These are phyloP conservation scores for Claviceps arundinis DNA, from an alignment of 2,329 filamentous ascomycete genomes.

Conservation along the genomic window DNA sequence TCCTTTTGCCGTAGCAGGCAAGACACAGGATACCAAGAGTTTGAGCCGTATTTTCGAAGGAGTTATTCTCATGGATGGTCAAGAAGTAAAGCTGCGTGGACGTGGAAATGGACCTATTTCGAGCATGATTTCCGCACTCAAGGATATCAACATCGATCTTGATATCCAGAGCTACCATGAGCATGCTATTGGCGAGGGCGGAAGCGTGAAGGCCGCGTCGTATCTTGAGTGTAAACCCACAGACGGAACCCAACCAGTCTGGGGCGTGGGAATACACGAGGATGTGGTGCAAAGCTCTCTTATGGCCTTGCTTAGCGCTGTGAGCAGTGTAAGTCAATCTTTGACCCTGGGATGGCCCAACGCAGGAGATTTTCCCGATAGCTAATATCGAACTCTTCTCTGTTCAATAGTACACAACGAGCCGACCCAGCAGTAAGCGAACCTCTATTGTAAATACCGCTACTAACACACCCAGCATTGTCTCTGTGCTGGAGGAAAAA, in stretches of 20 bases:
- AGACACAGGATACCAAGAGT: slow-evolving; percentile 64
- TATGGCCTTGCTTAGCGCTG: slow-evolving; percentile 72
- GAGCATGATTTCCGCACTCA: slow-evolving; percentile 70
- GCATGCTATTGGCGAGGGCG: slow-evolving; percentile 73
- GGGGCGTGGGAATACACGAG: slow-evolving; percentile 52
- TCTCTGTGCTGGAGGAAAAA: background rate
- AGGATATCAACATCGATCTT: slow-evolving; percentile 66
- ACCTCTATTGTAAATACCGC: background rate
- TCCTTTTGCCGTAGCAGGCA: slow-evolving; percentile 55
- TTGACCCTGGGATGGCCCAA: background rate
- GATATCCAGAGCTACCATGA: slow-evolving; percentile 95
- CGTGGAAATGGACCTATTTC: slow-evolving; percentile 86
- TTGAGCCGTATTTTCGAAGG: slow-evolving; percentile 74
- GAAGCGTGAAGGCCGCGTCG: slow-evolving; percentile 81
- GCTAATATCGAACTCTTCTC: background rate
- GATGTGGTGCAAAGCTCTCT: slow-evolving; percentile 73
- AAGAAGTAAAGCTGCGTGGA: slow-evolving; percentile 66
- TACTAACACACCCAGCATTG: background rate
- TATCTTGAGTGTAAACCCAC: slow-evolving; percentile 79
- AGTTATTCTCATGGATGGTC: slow-evolving; percentile 67
- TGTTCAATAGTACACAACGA: background rate
- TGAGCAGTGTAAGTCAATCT: slow-evolving; percentile 60
- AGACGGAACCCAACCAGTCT: slow-evolving; percentile 58
- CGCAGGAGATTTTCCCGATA: background rate
- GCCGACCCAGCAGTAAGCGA: background rate